phyloP scores from a whole-genome alignment of 306 rosid species.

The Acacia melanoxylon region DNA sequence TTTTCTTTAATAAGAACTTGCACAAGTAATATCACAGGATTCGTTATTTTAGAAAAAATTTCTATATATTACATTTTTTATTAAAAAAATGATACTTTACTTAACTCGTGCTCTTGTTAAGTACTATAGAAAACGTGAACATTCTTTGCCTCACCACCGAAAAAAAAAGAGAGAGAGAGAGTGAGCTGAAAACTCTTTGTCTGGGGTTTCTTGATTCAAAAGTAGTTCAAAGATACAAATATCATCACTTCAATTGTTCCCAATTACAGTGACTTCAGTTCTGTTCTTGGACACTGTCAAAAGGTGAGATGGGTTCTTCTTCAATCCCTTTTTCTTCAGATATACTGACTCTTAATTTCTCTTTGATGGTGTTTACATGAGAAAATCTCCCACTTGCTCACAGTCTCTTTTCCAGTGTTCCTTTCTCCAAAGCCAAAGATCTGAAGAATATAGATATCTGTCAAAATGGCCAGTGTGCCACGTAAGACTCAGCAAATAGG shows the following conservation, averaged over 20 bases:
- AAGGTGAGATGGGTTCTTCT: slow-evolving; percentile 23
- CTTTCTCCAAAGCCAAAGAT: slow-evolving; percentile 4
- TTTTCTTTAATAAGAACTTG: not conserved
- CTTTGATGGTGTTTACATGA: not conserved
- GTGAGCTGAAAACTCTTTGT: not conserved
- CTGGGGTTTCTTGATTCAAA: slow-evolving; percentile 26
- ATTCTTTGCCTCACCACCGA: not conserved
- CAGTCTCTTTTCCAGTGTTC: not conserved
- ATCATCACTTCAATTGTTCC: not conserved
- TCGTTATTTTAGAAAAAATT: not conserved
- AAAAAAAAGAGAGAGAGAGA: not conserved
- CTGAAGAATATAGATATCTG: slow-evolving; percentile 12
- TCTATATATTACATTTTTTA: not conserved
- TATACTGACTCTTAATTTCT: not conserved
- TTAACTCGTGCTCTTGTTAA: not conserved
- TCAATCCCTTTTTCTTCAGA: slow-evolving; percentile 12
- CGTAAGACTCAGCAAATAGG: slow-evolving; percentile 20
- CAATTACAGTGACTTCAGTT: not conserved
- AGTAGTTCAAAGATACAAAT: slow-evolving; percentile 12
- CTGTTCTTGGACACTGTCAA: not conserved
- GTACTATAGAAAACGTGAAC: not conserved
- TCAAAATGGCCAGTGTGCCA: slow-evolving; percentile 40
- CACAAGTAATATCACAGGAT: not conserved
- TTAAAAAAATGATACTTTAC: not conserved
- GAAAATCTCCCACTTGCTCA: slow-evolving; percentile 5